A percentile compares a stretch with the other conserved stretches of the same genome.
phyloP scores from a whole-genome alignment of 2,329 filamentous ascomycete species.

The Colletotrichum acutatum region DNA sequence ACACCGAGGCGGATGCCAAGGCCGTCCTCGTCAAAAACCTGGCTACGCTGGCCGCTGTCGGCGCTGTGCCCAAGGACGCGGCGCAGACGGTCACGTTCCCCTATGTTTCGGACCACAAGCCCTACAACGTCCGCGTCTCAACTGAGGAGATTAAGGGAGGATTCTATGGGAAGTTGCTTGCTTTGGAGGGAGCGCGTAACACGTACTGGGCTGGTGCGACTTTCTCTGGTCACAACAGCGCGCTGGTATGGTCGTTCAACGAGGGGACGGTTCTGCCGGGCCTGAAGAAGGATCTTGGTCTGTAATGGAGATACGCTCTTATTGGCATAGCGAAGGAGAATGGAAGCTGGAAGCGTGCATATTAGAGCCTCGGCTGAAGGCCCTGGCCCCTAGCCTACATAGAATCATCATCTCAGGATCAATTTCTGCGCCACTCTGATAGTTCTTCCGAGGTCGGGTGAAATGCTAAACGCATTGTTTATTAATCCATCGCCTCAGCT shows the following conservation, averaged over 20 bases:
- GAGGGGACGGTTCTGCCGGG: slow-evolving; percentile 23
- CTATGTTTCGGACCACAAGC: slow-evolving; percentile 43
- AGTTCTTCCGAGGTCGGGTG: accelerated
- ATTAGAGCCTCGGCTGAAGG: background rate
- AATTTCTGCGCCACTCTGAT: background rate
- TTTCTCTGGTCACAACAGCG: slow-evolving; percentile 29
- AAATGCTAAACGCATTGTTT: background rate
- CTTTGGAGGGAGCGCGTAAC: slow-evolving; percentile 46
- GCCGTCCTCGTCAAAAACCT: slow-evolving; percentile 30
- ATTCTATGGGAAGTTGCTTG: slow-evolving; percentile 47
- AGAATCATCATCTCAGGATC: background rate
- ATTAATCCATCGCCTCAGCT: no score
- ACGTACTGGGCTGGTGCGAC: slow-evolving; percentile 51
- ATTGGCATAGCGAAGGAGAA: background rate
- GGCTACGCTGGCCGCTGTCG: slow-evolving; percentile 16
- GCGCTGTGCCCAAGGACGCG: slow-evolving; percentile 20
- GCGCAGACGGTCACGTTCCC: slow-evolving; percentile 26
- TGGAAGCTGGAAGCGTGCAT: background rate
- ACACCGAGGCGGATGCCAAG: slow-evolving; percentile 34
- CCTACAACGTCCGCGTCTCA: slow-evolving; percentile 42
- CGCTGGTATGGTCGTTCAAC: slow-evolving; percentile 23
- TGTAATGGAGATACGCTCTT: background rate
- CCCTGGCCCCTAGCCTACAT: background rate
- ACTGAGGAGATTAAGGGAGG: slow-evolving; percentile 43
- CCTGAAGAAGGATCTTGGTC: slow-evolving; percentile 29